Percentiles rank a stretch among this genome's conserved stretches.
These are phyloP conservation scores for Coemansia aciculifera DNA, from an alignment of 192 early-diverging fungal genomes.

Conservation along the genomic window DNA sequence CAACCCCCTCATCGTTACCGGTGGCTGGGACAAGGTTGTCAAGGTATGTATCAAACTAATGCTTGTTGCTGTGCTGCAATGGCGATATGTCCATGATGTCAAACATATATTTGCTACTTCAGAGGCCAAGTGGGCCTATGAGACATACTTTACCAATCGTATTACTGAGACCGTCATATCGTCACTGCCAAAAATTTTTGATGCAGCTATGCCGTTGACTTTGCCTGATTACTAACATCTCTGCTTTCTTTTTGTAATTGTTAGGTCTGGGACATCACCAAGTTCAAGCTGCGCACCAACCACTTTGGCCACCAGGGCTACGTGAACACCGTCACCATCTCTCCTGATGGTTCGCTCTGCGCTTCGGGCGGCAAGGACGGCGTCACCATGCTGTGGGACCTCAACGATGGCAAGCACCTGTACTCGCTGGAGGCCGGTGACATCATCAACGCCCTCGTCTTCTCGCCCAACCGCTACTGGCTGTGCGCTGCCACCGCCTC, in stretches of 20 bases:
- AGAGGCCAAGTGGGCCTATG: conserved; percentile 62
- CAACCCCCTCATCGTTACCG: conserved; percentile 96
- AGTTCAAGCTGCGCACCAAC: conserved; percentile 99
- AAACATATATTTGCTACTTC: conserved; percentile 75
- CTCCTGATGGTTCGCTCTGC: conserved; percentile 99
- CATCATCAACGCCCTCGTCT: conserved; percentile 94
- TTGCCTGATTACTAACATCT: not conserved
- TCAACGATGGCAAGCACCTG: conserved; percentile 99
- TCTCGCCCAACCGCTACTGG: conserved; percentile 99
- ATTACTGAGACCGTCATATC: conserved; percentile 36
- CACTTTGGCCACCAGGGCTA: conserved; percentile 98
- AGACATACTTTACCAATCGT: conserved; percentile 58
- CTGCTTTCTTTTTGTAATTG: conserved; percentile 8
- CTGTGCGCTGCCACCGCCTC: conserved; percentile 95
- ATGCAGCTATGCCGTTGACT: not conserved
- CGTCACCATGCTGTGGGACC: conserved; percentile 99
- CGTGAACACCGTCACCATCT: conserved; percentile 98
- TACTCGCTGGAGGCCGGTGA: conserved; percentile 97
- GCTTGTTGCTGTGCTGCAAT: conserved; percentile 9
- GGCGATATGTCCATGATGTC: conserved; percentile 39
- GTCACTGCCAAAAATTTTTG: not conserved
- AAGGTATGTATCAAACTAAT: conserved; percentile 71
- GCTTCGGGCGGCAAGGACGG: conserved; percentile 99
- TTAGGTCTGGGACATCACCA: conserved; percentile 97
- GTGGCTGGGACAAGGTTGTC: conserved; percentile 99